A percentile compares a stretch with the other conserved stretches of the same genome.
Evolutionary conservation across 1,139 yeast genomes (phyloP).

Genomic region (Saccharomyces hybrid): DNA sequence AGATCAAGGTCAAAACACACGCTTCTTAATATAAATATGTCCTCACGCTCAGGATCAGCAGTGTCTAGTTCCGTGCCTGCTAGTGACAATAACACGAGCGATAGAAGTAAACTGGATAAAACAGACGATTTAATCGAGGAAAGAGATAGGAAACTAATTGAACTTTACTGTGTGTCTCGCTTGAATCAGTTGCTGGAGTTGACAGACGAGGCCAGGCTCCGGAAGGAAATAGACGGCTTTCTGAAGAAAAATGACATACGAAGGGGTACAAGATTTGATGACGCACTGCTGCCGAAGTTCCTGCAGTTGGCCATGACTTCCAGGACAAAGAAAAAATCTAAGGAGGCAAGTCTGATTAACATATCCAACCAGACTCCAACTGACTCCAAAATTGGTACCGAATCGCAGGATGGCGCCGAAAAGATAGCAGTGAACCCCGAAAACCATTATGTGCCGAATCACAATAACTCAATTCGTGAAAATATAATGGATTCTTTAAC

Average conservation of each 20-base stretch:
- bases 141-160: conserved; percentile 47
- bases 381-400: neutral
- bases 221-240: conserved; percentile 18
- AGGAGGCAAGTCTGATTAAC: neutral
- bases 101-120: neutral
- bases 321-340: neutral
- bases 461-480: neutral
- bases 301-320: neutral
- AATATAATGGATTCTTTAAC: neutral
- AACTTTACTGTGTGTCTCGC: conserved; percentile 46
- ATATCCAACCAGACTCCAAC: neutral
- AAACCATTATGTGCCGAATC: neutral
- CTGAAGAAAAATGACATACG: conserved; percentile 19
- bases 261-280: conserved; percentile 18
- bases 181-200: conserved; percentile 27
- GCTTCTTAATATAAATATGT: neutral
- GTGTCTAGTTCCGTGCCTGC: neutral
- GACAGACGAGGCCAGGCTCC: conserved; percentile 15
- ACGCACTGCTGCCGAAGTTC: conserved; percentile 15
- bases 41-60: neutral
- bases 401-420: neutral
- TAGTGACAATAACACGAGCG: neutral
- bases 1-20: neutral
- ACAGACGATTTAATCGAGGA: conserved; percentile 32
- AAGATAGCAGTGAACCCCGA: neutral